A percentile compares a stretch with the other conserved stretches of the same genome.
These are phyloP conservation scores for Heimioporus sp. DNA, from an alignment of 768 basidiomycete species.

Conservation along the genomic window DNA sequence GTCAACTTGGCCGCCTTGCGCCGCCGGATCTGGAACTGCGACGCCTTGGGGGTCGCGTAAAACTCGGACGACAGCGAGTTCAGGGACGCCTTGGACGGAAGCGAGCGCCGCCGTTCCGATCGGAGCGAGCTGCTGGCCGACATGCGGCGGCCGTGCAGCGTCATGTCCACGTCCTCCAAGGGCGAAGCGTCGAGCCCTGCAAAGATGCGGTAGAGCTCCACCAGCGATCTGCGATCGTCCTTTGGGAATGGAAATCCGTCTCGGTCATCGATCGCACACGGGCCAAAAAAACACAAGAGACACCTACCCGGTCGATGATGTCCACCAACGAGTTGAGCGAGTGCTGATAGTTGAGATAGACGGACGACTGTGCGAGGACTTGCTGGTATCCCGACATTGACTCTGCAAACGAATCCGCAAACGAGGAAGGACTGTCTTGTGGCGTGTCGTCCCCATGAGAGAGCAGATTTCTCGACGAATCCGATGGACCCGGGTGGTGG, in stretches of 20 bases:
- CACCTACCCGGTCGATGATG: constrained; percentile 73
- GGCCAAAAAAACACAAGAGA: not conserved
- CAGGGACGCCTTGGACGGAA: constrained; percentile 63
- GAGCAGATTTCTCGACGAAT: constrained; percentile 56
- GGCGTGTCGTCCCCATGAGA: constrained; percentile 23
- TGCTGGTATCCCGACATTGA: constrained; percentile 16
- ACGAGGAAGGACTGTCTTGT: constrained; percentile 19
- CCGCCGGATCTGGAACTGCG: constrained; percentile 65
- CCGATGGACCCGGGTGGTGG: constrained; percentile 58
- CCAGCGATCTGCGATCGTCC: constrained; percentile 76
- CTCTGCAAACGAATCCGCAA: constrained; percentile 18
- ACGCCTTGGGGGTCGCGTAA: constrained; percentile 35
- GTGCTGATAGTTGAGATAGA: constrained; percentile 77
- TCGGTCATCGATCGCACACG: not conserved
- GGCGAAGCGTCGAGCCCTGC: constrained; percentile 22
- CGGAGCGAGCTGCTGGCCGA: constrained; percentile 41
- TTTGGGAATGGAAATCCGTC: constrained; percentile 32
- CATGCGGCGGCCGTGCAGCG: constrained; percentile 17
- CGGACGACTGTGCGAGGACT: constrained; percentile 37
- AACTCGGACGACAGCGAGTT: constrained; percentile 57
- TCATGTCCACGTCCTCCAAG: constrained; percentile 19
- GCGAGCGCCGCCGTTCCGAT: constrained; percentile 67
- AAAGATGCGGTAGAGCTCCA: constrained; percentile 71
- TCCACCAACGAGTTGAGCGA: constrained; percentile 79
- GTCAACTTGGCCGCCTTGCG: constrained; percentile 80